phyloP scores from a whole-genome alignment of 2,329 filamentous ascomycete genomes.

The Pseudocercospora fuligena region DNA sequence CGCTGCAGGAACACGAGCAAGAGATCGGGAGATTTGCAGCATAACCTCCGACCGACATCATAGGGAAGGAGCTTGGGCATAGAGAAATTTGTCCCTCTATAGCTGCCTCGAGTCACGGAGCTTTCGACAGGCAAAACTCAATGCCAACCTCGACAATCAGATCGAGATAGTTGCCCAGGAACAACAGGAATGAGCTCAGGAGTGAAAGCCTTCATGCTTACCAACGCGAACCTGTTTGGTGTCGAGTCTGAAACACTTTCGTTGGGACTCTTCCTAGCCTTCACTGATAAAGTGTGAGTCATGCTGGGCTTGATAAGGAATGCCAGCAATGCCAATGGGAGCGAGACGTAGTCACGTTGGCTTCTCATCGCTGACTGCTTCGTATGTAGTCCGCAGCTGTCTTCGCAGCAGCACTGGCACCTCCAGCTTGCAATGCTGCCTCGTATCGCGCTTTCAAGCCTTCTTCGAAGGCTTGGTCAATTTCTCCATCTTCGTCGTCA shows the following conservation, averaged over 20 bases:
- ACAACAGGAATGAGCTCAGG: neutral
- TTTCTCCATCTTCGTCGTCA: slow-evolving; percentile 56
- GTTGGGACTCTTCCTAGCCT: neutral
- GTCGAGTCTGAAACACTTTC: neutral
- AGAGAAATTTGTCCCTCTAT: slow-evolving; percentile 1
- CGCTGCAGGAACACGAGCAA: neutral
- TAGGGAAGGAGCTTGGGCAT: slow-evolving; percentile 1
- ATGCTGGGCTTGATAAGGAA: neutral
- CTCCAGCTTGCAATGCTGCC: slow-evolving; percentile 63
- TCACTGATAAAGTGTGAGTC: neutral
- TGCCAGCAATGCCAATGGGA: neutral
- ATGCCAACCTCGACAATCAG: slow-evolving; percentile 8
- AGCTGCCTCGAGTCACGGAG: slow-evolving; percentile 10
- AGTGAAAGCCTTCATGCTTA: neutral
- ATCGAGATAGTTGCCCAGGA: neutral
- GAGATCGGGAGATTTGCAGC: slow-evolving; percentile 4
- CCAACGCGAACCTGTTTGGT: neutral
- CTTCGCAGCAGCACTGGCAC: slow-evolving; percentile 21
- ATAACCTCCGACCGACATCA: slow-evolving; percentile 6
- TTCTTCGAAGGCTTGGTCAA: slow-evolving; percentile 63
- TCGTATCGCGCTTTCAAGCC: slow-evolving; percentile 78
- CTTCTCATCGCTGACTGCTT: slow-evolving; percentile 29
- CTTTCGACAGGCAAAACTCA: slow-evolving; percentile 11
- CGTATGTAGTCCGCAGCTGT: slow-evolving; percentile 31
- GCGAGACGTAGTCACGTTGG: neutral